Percentiles rank a stretch among this genome's conserved stretches.
These are phyloP conservation scores for Lepiota venenata DNA, from an alignment of 768 basidiomycete species.

Conservation along the genomic window DNA sequence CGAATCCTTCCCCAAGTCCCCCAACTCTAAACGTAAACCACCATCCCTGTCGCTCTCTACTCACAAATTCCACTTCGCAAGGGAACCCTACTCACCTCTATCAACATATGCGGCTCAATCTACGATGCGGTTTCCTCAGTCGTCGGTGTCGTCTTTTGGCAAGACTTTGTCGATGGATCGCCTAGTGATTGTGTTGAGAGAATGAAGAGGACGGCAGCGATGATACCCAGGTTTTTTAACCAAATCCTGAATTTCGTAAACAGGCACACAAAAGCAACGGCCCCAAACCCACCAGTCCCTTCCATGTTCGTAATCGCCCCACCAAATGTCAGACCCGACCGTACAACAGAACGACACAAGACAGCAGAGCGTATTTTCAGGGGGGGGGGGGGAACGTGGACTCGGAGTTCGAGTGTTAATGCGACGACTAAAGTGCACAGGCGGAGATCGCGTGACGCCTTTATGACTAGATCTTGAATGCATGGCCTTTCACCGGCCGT, in stretches of 20 bases:
- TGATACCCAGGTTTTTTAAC: conserved; percentile 32
- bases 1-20: not conserved
- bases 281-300: conserved; percentile 2
- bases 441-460: conserved; percentile 20
- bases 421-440: conserved; percentile 17
- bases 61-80: conserved; percentile 18
- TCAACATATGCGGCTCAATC: conserved; percentile 19
- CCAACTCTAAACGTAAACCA: not conserved
- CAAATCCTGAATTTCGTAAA: conserved; percentile 40
- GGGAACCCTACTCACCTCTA: conserved; percentile 27
- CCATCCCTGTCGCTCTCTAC: conserved; percentile 16
- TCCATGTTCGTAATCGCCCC: not conserved
- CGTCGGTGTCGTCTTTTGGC: conserved; percentile 42
- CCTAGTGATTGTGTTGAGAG: conserved; percentile 4
- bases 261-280: conserved; percentile 17
- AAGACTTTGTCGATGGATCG: conserved; percentile 17
- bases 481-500: conserved; percentile 10
- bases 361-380: too few species aligned
- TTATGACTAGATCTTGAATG: conserved; percentile 14
- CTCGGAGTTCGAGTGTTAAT: conserved; percentile 12
- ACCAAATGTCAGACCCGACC: too few species aligned
- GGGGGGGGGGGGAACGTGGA: conserved; percentile 11
- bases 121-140: conserved; percentile 40
- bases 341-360: not conserved
- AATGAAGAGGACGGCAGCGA: conserved; percentile 18